A percentile compares a stretch with the other conserved stretches of the same genome.
These are phyloP conservation scores for Aspergillus melleus DNA, from an alignment of 2,329 filamentous ascomycete species.

Conservation along the genomic window DNA sequence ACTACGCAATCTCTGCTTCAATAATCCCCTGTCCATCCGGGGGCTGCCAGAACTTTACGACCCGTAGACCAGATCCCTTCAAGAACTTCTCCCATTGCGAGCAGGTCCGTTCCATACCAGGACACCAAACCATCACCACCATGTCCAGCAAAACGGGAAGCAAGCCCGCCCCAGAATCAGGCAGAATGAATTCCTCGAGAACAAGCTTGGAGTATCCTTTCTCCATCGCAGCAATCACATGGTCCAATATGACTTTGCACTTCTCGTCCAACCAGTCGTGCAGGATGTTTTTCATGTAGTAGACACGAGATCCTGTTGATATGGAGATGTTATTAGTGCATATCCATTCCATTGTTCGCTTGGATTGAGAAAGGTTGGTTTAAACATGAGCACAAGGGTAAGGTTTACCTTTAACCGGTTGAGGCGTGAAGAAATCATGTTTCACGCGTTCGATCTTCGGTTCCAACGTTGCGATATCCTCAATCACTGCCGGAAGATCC, in stretches of 20 bases:
- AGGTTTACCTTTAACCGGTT: not conserved
- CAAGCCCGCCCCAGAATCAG: constrained; percentile 27
- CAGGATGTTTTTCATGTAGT: constrained; percentile 41
- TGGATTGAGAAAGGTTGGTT: no score
- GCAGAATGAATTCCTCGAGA: constrained; percentile 43
- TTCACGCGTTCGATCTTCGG: not conserved
- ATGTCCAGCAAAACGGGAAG: constrained; percentile 33
- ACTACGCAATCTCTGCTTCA: no score
- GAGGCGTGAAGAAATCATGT: not conserved
- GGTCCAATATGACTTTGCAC: constrained; percentile 29
- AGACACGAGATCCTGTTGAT: constrained; percentile 31
- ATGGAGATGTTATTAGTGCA: constrained; percentile 2
- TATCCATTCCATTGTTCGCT: not conserved
- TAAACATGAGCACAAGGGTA: not conserved
- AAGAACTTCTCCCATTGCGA: constrained; percentile 35
- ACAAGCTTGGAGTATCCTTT: constrained; percentile 38
- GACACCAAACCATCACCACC: constrained; percentile 36
- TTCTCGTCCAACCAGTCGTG: constrained; percentile 42
- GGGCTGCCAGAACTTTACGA: constrained; percentile 11
- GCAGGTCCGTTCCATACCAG: constrained; percentile 33
- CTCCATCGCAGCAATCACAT: constrained; percentile 31
- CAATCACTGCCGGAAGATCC: not conserved
- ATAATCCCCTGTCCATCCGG: not conserved
- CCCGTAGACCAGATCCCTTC: constrained; percentile 30
- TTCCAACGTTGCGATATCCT: not conserved